Evolutionary conservation across 257 asterid species (phyloP).

Genomic region (Lycium barbarum): DNA sequence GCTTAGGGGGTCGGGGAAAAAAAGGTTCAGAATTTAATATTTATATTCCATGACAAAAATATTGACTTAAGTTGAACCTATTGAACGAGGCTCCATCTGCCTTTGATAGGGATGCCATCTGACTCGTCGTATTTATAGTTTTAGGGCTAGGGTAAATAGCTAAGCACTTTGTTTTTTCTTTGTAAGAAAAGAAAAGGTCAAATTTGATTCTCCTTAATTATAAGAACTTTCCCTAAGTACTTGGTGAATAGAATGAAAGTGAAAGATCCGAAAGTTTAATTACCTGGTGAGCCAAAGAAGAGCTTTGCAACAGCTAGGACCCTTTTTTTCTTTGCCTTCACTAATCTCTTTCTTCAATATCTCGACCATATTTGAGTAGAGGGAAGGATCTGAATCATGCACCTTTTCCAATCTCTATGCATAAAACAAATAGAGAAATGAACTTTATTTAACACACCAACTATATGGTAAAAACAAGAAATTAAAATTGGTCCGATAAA

Average conservation of each 20-base stretch:
- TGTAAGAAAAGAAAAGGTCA: not conserved
- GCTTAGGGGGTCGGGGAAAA: too few species aligned
- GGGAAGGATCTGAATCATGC: constrained; percentile 66
- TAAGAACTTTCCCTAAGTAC: too few species aligned
- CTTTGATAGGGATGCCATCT: not conserved
- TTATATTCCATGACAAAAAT: not conserved
- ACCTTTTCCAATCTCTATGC: constrained; percentile 75
- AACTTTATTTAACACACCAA: not conserved
- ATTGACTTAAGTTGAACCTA: not conserved
- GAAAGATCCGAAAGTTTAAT: not conserved
- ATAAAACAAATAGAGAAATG: not conserved
- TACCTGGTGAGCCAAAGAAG: constrained; percentile 94
- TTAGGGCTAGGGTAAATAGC: not conserved
- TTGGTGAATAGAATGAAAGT: not conserved
- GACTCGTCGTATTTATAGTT: not conserved
- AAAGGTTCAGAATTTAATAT: too few species aligned
- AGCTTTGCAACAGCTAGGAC: constrained; percentile 77
- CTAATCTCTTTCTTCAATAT: constrained; percentile 69
- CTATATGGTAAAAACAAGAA: not conserved
- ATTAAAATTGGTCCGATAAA: too few species aligned
- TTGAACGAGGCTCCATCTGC: not conserved
- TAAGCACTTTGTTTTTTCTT: not conserved
- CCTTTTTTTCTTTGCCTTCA: constrained; percentile 64
- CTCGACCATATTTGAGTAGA: constrained; percentile 72
- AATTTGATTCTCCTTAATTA: too few species aligned